Evolutionary conservation across 1,284 basidiomycete genomes (phyloP), one percentile per base, ranked within the genome.

Genomic region (Chiua sp.): DNA sequence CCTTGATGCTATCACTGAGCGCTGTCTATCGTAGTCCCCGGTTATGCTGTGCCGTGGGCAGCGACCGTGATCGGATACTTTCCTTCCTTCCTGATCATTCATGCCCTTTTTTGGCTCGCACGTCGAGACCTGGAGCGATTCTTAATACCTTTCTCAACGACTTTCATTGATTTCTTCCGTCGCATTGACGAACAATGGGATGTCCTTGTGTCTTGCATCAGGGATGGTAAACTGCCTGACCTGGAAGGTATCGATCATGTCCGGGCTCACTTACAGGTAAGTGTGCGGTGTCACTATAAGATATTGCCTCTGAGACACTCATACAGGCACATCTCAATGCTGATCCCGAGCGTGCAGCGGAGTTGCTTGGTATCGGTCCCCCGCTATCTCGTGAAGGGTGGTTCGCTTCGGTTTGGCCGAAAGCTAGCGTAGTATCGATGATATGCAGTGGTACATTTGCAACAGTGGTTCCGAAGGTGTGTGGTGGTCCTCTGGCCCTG

Each of bases 51-150:
- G 6, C 60, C 64, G 18, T 42, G 48, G 46, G 64, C 55, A 15
- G 64, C 53, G 3, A 51, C 32, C 35, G 46, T 57, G 26, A 47
- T 63, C 26, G n/a, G 15, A 28, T 23, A 59, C 18, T 39, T 57
- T 13, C 48, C 53, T 18, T 58, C 57, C 4, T 63, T 59, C 44
- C 48, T 67, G 22, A 55, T 56, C n/a, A 48, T 53, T 12, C 60
- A 67, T 37, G 56, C 55, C 5, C 53, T 67, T 16, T 67, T 67
- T 53, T 47, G 26, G 18, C 60, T 67, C 4, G 59, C 53, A 10
- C 37, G 55, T 22, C 42, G 30, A 12, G 51, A 55, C n/a, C 22
- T 57, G 7, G 56, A 65, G 23, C 44, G 5, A 20, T 57, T 67
- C 4, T 6, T 7, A 18, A 39, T 37, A 22, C 13, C 44, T 15